phyloP scores from a whole-genome alignment of 148 eudicot genomes.

The Vaccinium corymbosum region DNA sequence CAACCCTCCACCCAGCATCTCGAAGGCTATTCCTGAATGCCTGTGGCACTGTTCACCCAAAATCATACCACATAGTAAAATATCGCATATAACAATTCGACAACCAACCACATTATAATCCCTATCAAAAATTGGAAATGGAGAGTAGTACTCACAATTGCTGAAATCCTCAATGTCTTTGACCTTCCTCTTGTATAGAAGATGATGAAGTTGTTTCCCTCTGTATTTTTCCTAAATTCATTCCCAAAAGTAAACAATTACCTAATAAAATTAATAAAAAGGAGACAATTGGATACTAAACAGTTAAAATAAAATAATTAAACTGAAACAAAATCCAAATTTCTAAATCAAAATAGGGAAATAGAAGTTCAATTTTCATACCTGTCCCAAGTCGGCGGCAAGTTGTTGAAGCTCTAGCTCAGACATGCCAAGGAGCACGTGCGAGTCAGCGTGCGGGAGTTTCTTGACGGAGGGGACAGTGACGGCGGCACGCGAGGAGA shows the following conservation, averaged over 20 bases:
- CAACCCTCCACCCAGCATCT: slow-evolving; percentile 88
- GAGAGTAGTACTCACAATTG: slow-evolving; percentile 46
- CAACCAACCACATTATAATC: not conserved
- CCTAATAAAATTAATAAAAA: not conserved
- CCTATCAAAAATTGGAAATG: not conserved
- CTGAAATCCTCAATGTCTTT: slow-evolving; percentile 73
- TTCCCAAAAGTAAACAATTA: not conserved
- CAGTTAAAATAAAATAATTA: not conserved
- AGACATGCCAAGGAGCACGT: slow-evolving; percentile 88
- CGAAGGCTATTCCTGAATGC: slow-evolving; percentile 70
- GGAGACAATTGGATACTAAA: not conserved
- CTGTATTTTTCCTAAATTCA: slow-evolving; percentile 61
- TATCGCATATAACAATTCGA: not conserved
- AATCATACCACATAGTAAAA: not conserved
- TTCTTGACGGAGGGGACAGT: slow-evolving; percentile 23
- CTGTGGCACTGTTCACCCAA: slow-evolving; percentile 63
- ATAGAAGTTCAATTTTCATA: slow-evolving; percentile 9
- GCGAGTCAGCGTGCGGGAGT: slow-evolving; percentile 31
- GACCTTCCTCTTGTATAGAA: slow-evolving; percentile 78
- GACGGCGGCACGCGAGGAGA: slow-evolving; percentile 25
- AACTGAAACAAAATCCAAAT: not conserved
- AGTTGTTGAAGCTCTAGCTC: slow-evolving; percentile 82
- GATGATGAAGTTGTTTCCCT: slow-evolving; percentile 91
- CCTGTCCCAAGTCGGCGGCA: slow-evolving; percentile 79
- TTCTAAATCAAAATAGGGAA: not conserved